phyloP scores from a whole-genome alignment of 164 flowering plant species.

The Litsea cubeba region DNA sequence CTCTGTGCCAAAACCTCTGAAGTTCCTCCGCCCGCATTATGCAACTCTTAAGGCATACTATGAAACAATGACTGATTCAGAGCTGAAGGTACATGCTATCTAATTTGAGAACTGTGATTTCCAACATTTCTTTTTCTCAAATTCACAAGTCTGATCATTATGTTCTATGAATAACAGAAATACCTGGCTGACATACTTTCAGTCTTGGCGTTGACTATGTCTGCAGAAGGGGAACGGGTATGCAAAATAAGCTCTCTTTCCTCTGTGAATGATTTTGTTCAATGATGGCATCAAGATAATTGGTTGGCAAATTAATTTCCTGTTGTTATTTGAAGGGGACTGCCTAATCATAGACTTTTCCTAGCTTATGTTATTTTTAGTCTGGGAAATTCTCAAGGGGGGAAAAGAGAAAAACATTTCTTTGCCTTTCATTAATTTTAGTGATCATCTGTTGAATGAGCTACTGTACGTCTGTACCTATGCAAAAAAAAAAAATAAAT shows the following conservation, averaged over 20 bases:
- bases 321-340: neutral
- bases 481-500: too few species aligned
- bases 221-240: slow-evolving; percentile 97
- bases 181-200: slow-evolving; percentile 91
- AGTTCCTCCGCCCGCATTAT: slow-evolving; percentile 95
- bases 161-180: slow-evolving; percentile 46
- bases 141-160: neutral
- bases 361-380: too few species aligned
- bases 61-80: slow-evolving; percentile 73
- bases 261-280: neutral
- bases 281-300: neutral
- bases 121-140: neutral
- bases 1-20: slow-evolving; percentile 97
- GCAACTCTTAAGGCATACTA: slow-evolving; percentile 71
- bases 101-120: neutral
- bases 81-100: slow-evolving; percentile 50
- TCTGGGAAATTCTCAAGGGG: too few species aligned
- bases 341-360: neutral
- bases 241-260: slow-evolving; percentile 1
- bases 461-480: too few species aligned
- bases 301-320: neutral
- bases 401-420: too few species aligned
- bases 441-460: too few species aligned
- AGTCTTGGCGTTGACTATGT: slow-evolving; percentile 95
- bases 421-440: too few species aligned